Conservation (phyloP, 768 basidiomycete genomes). For the Kwoniella botswanensis region DNA sequence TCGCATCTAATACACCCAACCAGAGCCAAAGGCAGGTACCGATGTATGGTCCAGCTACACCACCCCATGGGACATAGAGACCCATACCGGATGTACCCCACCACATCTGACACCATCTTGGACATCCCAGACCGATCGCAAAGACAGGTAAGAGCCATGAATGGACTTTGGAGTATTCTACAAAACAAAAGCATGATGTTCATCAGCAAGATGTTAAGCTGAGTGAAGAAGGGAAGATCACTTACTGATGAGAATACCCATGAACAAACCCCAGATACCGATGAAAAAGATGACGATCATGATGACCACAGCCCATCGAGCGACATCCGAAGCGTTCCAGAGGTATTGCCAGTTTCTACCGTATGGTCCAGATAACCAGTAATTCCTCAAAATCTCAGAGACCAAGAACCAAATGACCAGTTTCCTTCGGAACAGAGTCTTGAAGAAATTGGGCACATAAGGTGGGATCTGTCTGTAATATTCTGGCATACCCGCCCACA, state of each 20-base stretch:
- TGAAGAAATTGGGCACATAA: conserved; percentile 90
- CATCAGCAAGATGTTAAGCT: conserved; percentile 15
- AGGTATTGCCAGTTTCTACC: conserved; percentile 95
- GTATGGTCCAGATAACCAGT: conserved; percentile 57
- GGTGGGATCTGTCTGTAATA: conserved; percentile 74
- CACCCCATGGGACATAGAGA: conserved; percentile 92
- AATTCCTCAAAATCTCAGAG: conserved; percentile 76
- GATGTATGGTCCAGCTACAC: conserved; percentile 80
- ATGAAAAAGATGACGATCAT: conserved; percentile 85
- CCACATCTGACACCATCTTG: conserved; percentile 95
- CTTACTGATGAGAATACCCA: conserved; percentile 68
- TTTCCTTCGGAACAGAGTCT: conserved; percentile 85
- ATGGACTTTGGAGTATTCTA: conserved; percentile 86
- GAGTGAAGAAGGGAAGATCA: not conserved
- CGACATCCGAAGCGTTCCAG: conserved; percentile 76
- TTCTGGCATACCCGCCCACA: conserved; percentile 87
- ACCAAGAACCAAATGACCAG: conserved; percentile 94
- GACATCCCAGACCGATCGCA: conserved; percentile 90
- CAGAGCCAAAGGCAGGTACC: conserved; percentile 91
- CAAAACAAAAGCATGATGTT: not conserved
- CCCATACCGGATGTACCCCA: conserved; percentile 96
- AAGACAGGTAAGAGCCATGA: conserved; percentile 95
- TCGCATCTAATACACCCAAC: conserved; percentile 90
- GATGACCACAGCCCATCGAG: conserved; percentile 80
- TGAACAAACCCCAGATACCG: conserved; percentile 77